Evolutionary conservation across 78 protist genomes (phyloP).

Genomic region (Guillardia theta): DNA sequence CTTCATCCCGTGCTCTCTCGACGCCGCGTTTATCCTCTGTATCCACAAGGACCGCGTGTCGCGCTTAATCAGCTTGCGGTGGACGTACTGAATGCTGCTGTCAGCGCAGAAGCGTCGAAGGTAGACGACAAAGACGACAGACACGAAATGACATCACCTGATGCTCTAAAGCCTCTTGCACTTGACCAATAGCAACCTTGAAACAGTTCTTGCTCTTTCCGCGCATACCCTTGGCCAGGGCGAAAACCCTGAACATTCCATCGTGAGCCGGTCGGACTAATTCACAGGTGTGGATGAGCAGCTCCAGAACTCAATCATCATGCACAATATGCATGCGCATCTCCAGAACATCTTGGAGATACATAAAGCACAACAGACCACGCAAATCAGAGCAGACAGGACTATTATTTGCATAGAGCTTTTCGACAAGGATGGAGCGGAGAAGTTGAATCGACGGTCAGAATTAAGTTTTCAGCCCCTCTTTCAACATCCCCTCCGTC

Average conservation of each 20-base stretch:
- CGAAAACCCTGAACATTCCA: background rate
- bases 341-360: too few species aligned
- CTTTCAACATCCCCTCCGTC: too few species aligned
- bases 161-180: constrained; percentile 15
- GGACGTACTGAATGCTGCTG: background rate
- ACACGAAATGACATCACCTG: background rate
- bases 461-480: too few species aligned
- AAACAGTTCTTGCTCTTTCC: constrained; percentile 36
- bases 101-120: background rate
- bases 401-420: too few species aligned
- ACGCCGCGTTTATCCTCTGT: constrained; percentile 11
- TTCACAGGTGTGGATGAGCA: too few species aligned
- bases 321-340: too few species aligned
- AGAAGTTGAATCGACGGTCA: too few species aligned
- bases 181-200: background rate
- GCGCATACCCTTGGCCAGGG: constrained; percentile 37
- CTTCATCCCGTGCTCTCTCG: constrained; percentile 32
- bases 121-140: background rate
- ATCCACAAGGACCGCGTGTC: constrained; percentile 6
- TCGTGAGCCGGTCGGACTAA: too few species aligned
- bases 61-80: background rate
- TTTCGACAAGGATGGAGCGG: too few species aligned
- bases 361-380: too few species aligned
- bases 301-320: too few species aligned
- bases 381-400: too few species aligned